Conservation (phyloP, 768 basidiomycete species). For the Tubosaeta sp. region DNA sequence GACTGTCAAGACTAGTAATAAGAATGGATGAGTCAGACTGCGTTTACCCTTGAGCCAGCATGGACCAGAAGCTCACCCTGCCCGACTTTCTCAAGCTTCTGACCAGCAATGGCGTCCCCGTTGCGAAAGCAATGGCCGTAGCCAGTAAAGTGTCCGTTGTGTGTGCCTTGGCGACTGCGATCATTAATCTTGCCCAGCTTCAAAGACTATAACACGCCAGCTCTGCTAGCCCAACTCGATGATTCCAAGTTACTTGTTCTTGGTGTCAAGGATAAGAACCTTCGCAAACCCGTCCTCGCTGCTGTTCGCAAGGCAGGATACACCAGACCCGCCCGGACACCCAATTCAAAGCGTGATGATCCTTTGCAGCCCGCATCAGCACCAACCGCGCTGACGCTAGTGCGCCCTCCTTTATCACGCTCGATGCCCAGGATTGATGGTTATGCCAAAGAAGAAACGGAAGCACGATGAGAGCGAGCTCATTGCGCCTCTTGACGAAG, state of each 20-base stretch:
- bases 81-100: slow-evolving; percentile 66
- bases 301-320: slow-evolving; percentile 67
- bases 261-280: slow-evolving; percentile 62
- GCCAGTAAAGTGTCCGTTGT: slow-evolving; percentile 62
- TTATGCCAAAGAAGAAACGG: slow-evolving; percentile 52
- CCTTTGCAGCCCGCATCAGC: slow-evolving; percentile 1
- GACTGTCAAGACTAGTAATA: slow-evolving; percentile 1
- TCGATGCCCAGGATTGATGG: slow-evolving; percentile 9
- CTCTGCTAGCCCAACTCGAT: slow-evolving; percentile 52
- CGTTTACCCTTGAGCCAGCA: background rate
- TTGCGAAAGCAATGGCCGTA: slow-evolving; percentile 64
- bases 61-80: slow-evolving; percentile 48
- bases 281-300: slow-evolving; percentile 53
- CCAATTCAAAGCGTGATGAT: slow-evolving; percentile 12
- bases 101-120: slow-evolving; percentile 50
- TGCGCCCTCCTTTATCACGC: slow-evolving; percentile 17
- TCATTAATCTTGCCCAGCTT: slow-evolving; percentile 46
- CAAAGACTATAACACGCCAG: slow-evolving; percentile 61
- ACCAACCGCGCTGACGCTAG: slow-evolving; percentile 29
- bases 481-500: slow-evolving; percentile 50
- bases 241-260: slow-evolving; percentile 53
- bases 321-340: slow-evolving; percentile 20
- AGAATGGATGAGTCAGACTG: background rate
- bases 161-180: background rate
- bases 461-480: slow-evolving; percentile 48